A percentile compares a stretch with the other conserved stretches of the same genome.
Conservation (phyloP, 2,329 filamentous ascomycete species). For the Verticillium dahliae region DNA sequence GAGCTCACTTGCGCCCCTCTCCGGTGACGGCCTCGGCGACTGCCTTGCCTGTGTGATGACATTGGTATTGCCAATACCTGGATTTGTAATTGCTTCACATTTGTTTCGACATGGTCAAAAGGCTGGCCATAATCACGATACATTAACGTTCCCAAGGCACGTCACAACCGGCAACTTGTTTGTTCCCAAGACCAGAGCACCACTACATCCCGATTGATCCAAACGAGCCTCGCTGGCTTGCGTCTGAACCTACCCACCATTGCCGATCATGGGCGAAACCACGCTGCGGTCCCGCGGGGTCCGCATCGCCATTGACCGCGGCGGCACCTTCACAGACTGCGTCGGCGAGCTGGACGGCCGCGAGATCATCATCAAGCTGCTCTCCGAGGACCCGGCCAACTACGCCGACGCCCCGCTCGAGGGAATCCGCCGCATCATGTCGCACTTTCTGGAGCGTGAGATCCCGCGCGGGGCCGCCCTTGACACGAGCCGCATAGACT, state of each 20-base stretch:
- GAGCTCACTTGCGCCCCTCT: background rate
- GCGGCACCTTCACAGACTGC: slow-evolving; percentile 90
- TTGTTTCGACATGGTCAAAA: background rate
- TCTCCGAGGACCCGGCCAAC: slow-evolving; percentile 85
- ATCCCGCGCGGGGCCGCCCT: slow-evolving; percentile 74
- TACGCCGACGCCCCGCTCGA: slow-evolving; percentile 88
- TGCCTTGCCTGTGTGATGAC: background rate
- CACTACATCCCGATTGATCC: too few relatives aligned
- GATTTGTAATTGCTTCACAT: background rate
- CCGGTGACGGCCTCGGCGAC: background rate
- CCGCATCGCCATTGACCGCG: slow-evolving; percentile 71
- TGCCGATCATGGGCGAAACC: slow-evolving; percentile 24
- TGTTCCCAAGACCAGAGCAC: too few relatives aligned
- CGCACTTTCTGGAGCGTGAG: slow-evolving; percentile 65
- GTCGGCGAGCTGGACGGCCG: slow-evolving; percentile 75
- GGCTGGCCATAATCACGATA: too few relatives aligned
- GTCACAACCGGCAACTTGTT: too few relatives aligned
- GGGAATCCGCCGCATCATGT: slow-evolving; percentile 81
- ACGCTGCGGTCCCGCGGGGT: slow-evolving; percentile 47
- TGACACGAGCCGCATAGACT: slow-evolving; percentile 78
- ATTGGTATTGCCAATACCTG: background rate
- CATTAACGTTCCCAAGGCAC: too few relatives aligned
- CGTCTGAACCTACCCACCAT: too few relatives aligned
- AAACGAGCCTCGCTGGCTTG: too few relatives aligned
- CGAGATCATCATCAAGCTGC: slow-evolving; percentile 78